Evolutionary conservation across 2,329 filamentous ascomycete species (phyloP), one percentile per base, ranked within the genome.

Genomic region (Colletotrichum tamarilloi): DNA sequence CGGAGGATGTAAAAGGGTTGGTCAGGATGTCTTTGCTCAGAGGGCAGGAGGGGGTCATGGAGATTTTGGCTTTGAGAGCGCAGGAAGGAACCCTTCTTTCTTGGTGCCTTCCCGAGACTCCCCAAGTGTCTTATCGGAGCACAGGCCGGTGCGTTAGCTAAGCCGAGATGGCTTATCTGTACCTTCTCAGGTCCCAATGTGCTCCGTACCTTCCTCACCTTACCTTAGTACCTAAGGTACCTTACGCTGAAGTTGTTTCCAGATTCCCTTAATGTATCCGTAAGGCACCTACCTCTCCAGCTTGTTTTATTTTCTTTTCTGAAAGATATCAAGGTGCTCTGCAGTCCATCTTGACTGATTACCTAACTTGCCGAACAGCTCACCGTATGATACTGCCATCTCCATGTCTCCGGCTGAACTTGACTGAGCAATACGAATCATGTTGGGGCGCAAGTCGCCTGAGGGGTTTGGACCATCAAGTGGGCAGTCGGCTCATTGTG

Each of bases 401-500:
- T 22, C 55, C 28, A 8, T 9, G 19, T 49, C 42, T 49, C 42
- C n/a, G 8, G n/a, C 42, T 22, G 42, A 22, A 11, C 8, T 19
- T 49, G 42, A 49, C 42, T 49, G 42, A 49, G 42, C 42, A 22
- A 22, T 12, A 55, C 59, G 22, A 56, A 14, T 38, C 30, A 32
- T 30, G 26, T 30, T 11, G 22, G 60, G 38, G 38, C 22, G 58
- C 22, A 26, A 63, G 67, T 56, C 35, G 58, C 19, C 56, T 28
- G 42, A 60, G 55, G 32, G 38, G 30, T 28, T n/a, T n/a, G 64
- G 32, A 30, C 38, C 38, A 42, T 38, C 19, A 53, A 60, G 62
- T 56, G 67, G 67, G 52, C 59, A 64, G 67, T 66, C 60, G 16
- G 62, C 9, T 59, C 55, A 53, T 59, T 38, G 53, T 55, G 38